phyloP scores from a whole-genome alignment of 805 yeast species.

The Tetrapisispora iriomotensis region DNA sequence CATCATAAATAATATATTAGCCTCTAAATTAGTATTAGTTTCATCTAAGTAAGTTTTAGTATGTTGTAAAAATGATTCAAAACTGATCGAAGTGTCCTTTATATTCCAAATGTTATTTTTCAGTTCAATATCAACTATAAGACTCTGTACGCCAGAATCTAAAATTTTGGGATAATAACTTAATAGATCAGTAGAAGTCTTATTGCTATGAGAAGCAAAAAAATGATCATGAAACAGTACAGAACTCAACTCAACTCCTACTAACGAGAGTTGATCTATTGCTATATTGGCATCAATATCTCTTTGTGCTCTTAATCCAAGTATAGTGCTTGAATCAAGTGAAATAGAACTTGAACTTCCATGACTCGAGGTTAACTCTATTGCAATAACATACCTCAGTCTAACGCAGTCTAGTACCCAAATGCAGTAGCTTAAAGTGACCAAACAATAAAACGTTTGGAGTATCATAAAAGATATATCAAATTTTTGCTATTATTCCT shows the following conservation, averaged over 20 bases:
- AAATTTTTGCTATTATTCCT: too few relatives aligned
- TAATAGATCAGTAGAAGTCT: constrained; percentile 28
- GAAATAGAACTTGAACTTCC: neutral
- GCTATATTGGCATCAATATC: constrained; percentile 35
- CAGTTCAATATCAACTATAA: constrained; percentile 49
- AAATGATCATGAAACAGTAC: constrained; percentile 20
- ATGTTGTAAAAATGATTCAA: constrained; percentile 21
- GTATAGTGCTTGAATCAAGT: constrained; percentile 18
- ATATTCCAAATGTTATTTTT: constrained; percentile 32
- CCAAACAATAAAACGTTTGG: neutral
- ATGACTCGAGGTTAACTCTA: too few relatives aligned
- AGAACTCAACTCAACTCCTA: constrained; percentile 33
- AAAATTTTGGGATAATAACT: constrained; percentile 27
- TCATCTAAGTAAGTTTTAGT: constrained; percentile 29
- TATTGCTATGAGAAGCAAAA: constrained; percentile 13
- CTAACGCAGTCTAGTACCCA: neutral
- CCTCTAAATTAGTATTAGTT: constrained; percentile 40
- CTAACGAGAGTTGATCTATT: constrained; percentile 31
- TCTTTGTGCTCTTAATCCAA: constrained; percentile 33
- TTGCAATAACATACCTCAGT: neutral
- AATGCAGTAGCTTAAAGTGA: neutral
- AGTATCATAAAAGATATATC: too few relatives aligned
- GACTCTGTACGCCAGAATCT: constrained; percentile 36
- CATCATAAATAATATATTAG: constrained; percentile 34
- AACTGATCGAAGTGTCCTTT: constrained; percentile 12